Evolutionary conservation across 2,329 filamentous ascomycete genomes (phyloP), one percentile per base, ranked within the genome.

Genomic region (Capronia americana): DNA sequence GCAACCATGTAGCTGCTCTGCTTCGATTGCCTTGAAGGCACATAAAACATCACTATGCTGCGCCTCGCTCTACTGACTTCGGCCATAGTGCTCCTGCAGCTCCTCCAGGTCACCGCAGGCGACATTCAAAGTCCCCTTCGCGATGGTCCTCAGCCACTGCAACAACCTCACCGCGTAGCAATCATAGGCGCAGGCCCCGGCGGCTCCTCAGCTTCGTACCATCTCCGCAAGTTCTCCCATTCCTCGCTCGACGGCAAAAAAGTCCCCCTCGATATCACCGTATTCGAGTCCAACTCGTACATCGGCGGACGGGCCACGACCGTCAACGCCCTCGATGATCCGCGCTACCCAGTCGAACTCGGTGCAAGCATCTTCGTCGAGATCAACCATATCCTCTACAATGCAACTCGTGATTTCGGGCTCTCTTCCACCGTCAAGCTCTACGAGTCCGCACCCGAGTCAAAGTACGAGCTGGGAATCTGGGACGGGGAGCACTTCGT

Each of bases 361-460:
- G 95, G 95, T 17, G 95, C 91, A 11, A 94, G 90, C 68, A 97
- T 98, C 73, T 99, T 98, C 75, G 92, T 98, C 53, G 78, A 90
- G 57, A 86, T 90, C 51, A 99, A 98, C 75, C 82, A 88, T 46
- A 97, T 96, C 73, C 85, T 99, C 46, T 87, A 89, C 73, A 88
- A 91, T 62, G 90, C 93, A 0, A 88, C 87, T 7, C 79, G 85
- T 34, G 83, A 86, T 14, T 93, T 97, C 75, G 87, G 87, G n/a
- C 86, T 99, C 3, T 79, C 81, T 0, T 79, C 87, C 1, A 79
- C 77, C n/a, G 79, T 82, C 20, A 77, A 79, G 34, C 76, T 79
- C 7, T 79, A 84, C 38, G 80, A 83, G 20, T 85, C 84, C 14
- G 78, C 81, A 3, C 76, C 76, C 12, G 79, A 80, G 46, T 69